These are phyloP conservation scores for Leishmania martiniquensis DNA, from an alignment of 208 protist species.

Conservation along the genomic window DNA sequence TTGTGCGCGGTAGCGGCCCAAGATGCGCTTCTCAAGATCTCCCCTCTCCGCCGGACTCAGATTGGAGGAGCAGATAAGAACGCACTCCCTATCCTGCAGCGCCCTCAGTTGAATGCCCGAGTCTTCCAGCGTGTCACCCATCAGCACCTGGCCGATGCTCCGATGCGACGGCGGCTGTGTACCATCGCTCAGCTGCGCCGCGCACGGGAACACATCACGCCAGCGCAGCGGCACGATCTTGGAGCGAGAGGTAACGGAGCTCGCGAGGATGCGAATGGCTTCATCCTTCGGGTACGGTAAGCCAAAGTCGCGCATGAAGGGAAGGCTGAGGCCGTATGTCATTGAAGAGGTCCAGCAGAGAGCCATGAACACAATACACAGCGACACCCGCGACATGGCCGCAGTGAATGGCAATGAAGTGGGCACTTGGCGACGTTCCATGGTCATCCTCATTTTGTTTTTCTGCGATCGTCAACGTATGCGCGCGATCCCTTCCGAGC, in stretches of 20 bases:
- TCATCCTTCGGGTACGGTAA: neutral
- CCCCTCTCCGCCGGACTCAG: conserved; percentile 1
- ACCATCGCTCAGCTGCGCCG: too few species aligned
- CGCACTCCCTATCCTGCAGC: neutral
- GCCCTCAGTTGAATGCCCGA: conserved; percentile 16
- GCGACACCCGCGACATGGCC: neutral
- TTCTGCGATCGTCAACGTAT: neutral
- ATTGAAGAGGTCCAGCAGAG: conserved; percentile 10
- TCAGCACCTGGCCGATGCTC: conserved; percentile 27
- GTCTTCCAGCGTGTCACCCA: conserved; percentile 17
- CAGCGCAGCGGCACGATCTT: conserved; percentile 29
- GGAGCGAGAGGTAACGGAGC: conserved; percentile 15
- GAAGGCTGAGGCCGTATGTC: conserved; percentile 12
- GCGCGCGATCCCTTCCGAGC: neutral
- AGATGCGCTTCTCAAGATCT: conserved; percentile 36
- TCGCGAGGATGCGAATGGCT: conserved; percentile 11
- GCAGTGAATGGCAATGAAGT: neutral
- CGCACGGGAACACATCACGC: conserved; percentile 20
- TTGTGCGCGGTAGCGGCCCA: conserved; percentile 52
- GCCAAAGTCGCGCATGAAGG: conserved; percentile 21
- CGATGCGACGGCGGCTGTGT: conserved; percentile 1
- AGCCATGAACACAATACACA: neutral
- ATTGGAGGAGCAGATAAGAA: conserved; percentile 9
- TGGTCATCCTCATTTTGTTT: neutral
- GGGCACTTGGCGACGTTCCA: neutral